Conservation (phyloP, 805 yeast genomes). For the Candida schatavii region DNA sequence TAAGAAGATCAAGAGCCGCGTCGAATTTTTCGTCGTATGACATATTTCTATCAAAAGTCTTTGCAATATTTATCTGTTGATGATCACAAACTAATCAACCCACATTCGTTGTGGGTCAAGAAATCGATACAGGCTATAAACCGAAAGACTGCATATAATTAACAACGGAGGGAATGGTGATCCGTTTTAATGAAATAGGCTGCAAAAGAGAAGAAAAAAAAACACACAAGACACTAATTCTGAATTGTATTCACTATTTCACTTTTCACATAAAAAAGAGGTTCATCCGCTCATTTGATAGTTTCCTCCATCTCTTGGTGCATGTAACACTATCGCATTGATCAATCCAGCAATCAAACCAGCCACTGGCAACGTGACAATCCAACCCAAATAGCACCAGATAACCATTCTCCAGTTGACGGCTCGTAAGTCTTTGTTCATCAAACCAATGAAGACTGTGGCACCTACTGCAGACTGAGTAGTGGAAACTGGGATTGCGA, state of each 20-base stretch:
- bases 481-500: conserved; percentile 70
- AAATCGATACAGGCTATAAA: too few relatives aligned
- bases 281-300: too few relatives aligned
- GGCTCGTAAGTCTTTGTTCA: conserved; percentile 59
- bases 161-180: too few relatives aligned
- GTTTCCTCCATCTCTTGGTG: conserved; percentile 46
- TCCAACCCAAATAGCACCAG: conserved; percentile 73
- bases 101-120: neutral
- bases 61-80: neutral
- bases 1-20: conserved; percentile 37
- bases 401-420: conserved; percentile 76
- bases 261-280: too few relatives aligned
- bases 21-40: conserved; percentile 35
- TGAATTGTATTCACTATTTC: neutral
- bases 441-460: conserved; percentile 70
- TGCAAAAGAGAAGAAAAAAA: too few relatives aligned
- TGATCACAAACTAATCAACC: too few relatives aligned
- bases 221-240: too few relatives aligned
- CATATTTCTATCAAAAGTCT: conserved; percentile 17
- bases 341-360: conserved; percentile 69
- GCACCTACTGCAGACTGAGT: conserved; percentile 81
- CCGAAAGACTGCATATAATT: too few relatives aligned
- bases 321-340: conserved; percentile 60
- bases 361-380: conserved; percentile 69
- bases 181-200: neutral